Evolutionary conservation across 768 basidiomycete species (phyloP), one percentile per base, ranked within the genome.

Genomic region (Lactifluus subvellereus): DNA sequence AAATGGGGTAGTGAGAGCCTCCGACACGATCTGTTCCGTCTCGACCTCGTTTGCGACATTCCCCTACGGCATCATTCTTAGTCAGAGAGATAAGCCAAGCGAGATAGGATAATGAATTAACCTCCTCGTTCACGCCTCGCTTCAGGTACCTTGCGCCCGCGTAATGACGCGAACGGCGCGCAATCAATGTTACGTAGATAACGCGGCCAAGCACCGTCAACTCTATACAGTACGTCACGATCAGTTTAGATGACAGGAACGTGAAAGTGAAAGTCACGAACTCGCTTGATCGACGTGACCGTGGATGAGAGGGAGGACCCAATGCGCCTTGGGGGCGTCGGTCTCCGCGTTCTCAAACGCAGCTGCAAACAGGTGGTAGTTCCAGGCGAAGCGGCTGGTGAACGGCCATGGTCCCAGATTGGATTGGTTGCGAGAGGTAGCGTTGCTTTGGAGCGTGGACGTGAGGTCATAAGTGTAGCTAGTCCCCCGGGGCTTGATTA

Each of bases 1-100:
- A 72, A 97, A 95, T 0, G 94, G 85, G 0, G 94, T 95, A 0
- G 91, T 95, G 6, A 91, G 72, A 0, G 91, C 89, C 71, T 96
- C 94, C 8, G 88, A 89, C 0, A 96, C 92, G 55, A 99, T 96
- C 70, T 99, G 97, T 72, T 99, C 97, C 0, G 94, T 97, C 75
- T 99, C 97, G 2, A 99, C 97, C 73, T 98, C 97, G 71, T 99
- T 99, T 3, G 96, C 96, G 10, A 98, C 96, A 71, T 95, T 93
- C 3, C 97, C 97, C 94, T 97, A 48, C 6, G 35, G 8, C 1
- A 7, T 62, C 13, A 40, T 13, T 30, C 43, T 54, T 37, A 55
- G 53, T 48, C 27, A 37, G 7, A 3, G 18, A 30, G 9, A 4
- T 9, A 27, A 16, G 38, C 47, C 27, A 35, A 16, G 33, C n/a